Evolutionary conservation across 495 filamentous ascomycete genomes (phyloP), one percentile per base, ranked within the genome.

Genomic region (Physcia stellaris): DNA sequence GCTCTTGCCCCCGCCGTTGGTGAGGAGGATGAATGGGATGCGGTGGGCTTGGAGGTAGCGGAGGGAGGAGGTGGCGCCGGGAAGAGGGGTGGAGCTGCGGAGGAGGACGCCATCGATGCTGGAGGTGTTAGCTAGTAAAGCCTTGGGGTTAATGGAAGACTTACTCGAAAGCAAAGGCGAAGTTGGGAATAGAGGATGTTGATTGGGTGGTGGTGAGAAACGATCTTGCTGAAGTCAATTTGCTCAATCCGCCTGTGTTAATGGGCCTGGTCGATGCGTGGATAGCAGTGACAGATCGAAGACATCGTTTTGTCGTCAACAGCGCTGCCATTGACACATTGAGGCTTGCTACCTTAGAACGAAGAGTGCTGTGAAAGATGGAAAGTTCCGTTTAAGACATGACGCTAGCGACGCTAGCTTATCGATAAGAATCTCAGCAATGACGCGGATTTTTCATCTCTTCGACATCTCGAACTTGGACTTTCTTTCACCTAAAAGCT

Each of bases 81-180:
- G 79, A 24, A 94, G 75, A 6, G 86, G 78, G 38, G 71, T 73
- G 0, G 79, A 74, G 45, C 79, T 76, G 53, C 86, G 85, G n/a
- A 94, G 68, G 15, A 99, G 79, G 19, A 99, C 92, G 43, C 92
- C 92, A 55, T 99, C 90, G 52, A 96, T 93, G 56, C 86, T 94
- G 37, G 10, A 34, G 24, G 17, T 21, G 2, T 16, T 17, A 42
- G 37, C 37, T 20, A 29, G 20, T 33, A 26, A 19, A 32, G 28
- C 20, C 7, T 18, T n/a, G 2, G 18, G 2, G 27, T 19, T 15
- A 26, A 40, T 33, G 20, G 36, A 21, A 29, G 20, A 15, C 31
- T 37, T 70, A 86, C 81, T 92, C 84, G 52, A 92, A 86, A 12
- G 79, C 83, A 61, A 92, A 90, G 5, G 79, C 84, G 48, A 83